A percentile compares a stretch with the other conserved stretches of the same genome.
Conservation (phyloP, 169 alveolate genomes). For the Plasmodium knowlesi region DNA sequence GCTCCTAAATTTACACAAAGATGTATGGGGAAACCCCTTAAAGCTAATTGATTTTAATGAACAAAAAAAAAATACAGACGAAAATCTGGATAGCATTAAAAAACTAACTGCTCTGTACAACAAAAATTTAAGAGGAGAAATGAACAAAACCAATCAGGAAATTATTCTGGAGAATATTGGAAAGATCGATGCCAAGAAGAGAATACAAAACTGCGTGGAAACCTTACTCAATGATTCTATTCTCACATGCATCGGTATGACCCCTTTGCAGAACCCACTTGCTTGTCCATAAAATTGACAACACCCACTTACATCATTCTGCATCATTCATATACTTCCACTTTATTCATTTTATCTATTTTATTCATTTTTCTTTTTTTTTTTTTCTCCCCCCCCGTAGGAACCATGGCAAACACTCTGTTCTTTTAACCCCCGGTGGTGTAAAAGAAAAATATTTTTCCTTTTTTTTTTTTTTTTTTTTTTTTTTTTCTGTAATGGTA, state of each 20-base stretch:
- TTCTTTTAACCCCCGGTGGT: slow-evolving; percentile 11
- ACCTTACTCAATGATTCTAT: slow-evolving; percentile 84
- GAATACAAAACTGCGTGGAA: slow-evolving; percentile 86
- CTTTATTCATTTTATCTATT: neutral
- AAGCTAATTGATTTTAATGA: slow-evolving; percentile 83
- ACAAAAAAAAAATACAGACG: slow-evolving; percentile 33
- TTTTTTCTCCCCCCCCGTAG: neutral
- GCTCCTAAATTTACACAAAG: slow-evolving; percentile 96
- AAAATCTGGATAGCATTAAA: slow-evolving; percentile 6
- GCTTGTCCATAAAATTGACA: neutral
- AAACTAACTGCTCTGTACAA: slow-evolving; percentile 87
- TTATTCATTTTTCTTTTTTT: neutral
- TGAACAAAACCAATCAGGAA: slow-evolving; percentile 95
- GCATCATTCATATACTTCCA: neutral
- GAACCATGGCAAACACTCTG: slow-evolving; percentile 69
- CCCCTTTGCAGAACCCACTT: neutral
- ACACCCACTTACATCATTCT: neutral
- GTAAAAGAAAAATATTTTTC: neutral
- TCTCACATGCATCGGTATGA: slow-evolving; percentile 69
- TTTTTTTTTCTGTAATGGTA: slow-evolving; percentile 1
- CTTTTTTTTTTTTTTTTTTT: neutral
- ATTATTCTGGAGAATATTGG: slow-evolving; percentile 91
- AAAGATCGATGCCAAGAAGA: slow-evolving; percentile 93
- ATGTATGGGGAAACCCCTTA: slow-evolving; percentile 96
- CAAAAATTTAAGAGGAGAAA: slow-evolving; percentile 95